Base-by-base conservation (phyloP, 2,329 filamentous ascomycete genomes). In the Sarocladium oryzae region DNA sequence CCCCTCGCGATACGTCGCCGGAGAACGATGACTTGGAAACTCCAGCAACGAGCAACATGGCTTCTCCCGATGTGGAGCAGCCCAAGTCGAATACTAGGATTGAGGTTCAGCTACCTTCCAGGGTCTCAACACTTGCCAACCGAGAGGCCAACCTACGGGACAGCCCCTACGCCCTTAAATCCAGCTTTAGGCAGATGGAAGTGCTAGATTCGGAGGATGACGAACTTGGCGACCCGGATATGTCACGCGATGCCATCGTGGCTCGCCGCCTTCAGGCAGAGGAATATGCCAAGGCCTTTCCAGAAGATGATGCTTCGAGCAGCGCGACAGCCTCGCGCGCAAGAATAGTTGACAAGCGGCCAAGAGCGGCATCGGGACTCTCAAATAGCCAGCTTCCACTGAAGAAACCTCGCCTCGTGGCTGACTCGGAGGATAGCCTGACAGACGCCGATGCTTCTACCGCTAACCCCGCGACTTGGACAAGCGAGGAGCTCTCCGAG, bases 41-140 rank as follows among this genome's bases (percentile, higher is more conserved):
- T 2, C 64, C 67, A 15, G 67, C 61, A 4, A 69, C 67, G 2
- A 70, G 67, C 57, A 65, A 65, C 45, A 49, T 68, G 5, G 62
- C 65, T 5, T 70, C 68, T 7, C 68, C 68, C 2, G 54, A 58
- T 30, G 59, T 59, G n/a, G 45, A 55, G 23, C 61, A 63, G n/a
- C 46, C 3, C 10, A 50, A 8, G 35, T 41, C 35, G 36, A 37
- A 24, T 37, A 56, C 48, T 15, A 33, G 28, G 33, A 51, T 69
- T 3, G 63, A 69, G 55, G 60, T 69, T 9, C 63, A 55, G 5
- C 51, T 63, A 21, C 64, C 62, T 20, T 53, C 56, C 2, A 56
- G 53, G 41, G 53, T 60, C 5, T 52, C 53, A 8, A 53, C 18
- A 5, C n/a, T 26, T 18, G 7, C 21, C 2, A 26, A 18, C 24